Evolutionary conservation across 2,329 filamentous ascomycete genomes (phyloP), one percentile per base, ranked within the genome.

Genomic region (Ascochyta viciae-villosae): DNA sequence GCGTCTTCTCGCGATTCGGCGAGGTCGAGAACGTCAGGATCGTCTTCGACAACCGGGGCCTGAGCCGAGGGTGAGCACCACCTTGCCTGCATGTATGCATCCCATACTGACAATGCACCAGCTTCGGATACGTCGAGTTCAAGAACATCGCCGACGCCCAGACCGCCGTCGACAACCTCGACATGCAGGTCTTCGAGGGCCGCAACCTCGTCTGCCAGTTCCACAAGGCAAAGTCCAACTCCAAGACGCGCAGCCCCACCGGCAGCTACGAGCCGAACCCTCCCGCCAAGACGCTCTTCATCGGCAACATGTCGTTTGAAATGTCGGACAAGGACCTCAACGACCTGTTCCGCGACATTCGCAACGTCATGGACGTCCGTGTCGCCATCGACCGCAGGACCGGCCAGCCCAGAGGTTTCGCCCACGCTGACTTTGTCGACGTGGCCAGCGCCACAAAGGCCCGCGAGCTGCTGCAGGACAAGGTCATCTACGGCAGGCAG

Each of bases 251-350:
- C 19, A 22, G 12, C 39, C 10, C n/a, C 10, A 33, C 3, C 22
- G 60, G 57, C 27, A 42, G 43, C 31, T 47, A 40, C n/a, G 42
- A 49, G 10, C 4, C 40, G 29, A 80, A 80, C 66, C 65, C 77
- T 37, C 87, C 87, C 3, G 83, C 84, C 47, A 85, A 83, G 70
- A 90, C 88, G 1, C 78, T 96, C 31, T 96, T 89, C 80, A 85
- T 96, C 65, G 91, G 92, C 64, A 95, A 95, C 80, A 86, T 96
- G 77, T 87, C 90, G 10, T 95, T 90, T 72, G 90, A 96, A 77
- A 89, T 93, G 80, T 90, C 89, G 8, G 92, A 96, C 71, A 85
- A 85, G 50, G 92, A 96, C 68, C 81, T 96, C 50, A 92, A 93
- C 77, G 82, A 87, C 49, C 77, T 96, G 24, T 94, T 96, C 83